Conservation (phyloP, 208 protist species). For the Polymyxa betae region DNA sequence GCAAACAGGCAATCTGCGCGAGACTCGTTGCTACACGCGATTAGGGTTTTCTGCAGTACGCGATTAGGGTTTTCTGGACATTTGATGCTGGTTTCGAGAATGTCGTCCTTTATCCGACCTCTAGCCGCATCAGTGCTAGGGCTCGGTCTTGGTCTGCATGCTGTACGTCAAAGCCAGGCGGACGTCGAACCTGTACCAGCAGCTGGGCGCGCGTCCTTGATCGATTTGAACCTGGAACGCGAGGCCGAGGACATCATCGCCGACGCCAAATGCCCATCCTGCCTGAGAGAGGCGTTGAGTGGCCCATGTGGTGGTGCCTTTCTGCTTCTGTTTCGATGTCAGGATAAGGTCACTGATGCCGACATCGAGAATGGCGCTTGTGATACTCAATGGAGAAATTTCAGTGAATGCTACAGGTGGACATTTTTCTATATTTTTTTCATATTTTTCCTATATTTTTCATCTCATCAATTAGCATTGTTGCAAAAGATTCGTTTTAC, state of each 20-base stretch:
- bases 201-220: neutral
- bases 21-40: no score
- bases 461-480: neutral
- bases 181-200: neutral
- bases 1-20: no score
- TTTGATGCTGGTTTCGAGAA: no score
- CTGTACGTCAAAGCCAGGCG: neutral
- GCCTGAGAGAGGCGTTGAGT: conserved; percentile 1
- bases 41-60: no score
- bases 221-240: conserved; percentile 42
- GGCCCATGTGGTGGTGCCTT: conserved; percentile 32
- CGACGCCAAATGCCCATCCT: conserved; percentile 38
- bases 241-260: conserved; percentile 42
- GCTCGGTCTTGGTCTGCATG: neutral
- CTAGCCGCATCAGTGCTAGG: neutral
- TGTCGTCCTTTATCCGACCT: neutral
- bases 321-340: conserved; percentile 15
- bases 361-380: conserved; percentile 39
- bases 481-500: neutral
- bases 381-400: neutral
- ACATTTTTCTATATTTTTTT: neutral
- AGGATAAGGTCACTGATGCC: neutral
- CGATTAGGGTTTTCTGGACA: no score
- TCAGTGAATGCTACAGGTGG: neutral
- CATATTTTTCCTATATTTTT: neutral